These are phyloP conservation scores for Oxyria digyna DNA, from an alignment of 148 eudicot genomes.

Conservation along the genomic window DNA sequence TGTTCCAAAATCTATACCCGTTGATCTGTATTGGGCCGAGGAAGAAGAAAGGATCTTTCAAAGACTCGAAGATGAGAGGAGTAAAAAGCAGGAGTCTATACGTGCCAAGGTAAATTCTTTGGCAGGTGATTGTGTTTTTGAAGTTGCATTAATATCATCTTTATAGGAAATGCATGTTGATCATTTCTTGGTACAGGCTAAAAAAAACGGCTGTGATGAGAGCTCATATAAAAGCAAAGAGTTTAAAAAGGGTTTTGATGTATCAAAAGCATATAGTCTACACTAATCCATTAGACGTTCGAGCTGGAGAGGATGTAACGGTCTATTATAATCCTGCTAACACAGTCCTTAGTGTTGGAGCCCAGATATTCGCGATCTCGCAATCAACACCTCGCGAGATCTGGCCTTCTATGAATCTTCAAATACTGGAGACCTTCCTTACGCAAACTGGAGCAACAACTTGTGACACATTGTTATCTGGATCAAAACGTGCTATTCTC, in stretches of 20 bases:
- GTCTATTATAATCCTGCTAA: conserved; percentile 77
- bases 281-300: conserved; percentile 84
- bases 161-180: background rate
- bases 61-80: conserved; percentile 73
- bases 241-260: conserved; percentile 67
- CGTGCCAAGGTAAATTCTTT: conserved; percentile 62
- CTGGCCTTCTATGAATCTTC: too few relatives aligned
- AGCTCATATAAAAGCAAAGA: conserved; percentile 68
- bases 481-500: too few relatives aligned
- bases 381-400: too few relatives aligned
- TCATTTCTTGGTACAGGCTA: conserved; percentile 43
- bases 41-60: conserved; percentile 60
- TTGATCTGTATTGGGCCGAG: conserved; percentile 67
- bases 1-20: conserved; percentile 48
- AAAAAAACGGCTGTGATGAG: conserved; percentile 62
- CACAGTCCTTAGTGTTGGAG: conserved; percentile 85
- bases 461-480: too few relatives aligned
- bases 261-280: conserved; percentile 91
- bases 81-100: conserved; percentile 45
- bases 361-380: too few relatives aligned
- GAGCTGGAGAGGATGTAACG: conserved; percentile 66
- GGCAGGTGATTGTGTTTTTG: background rate
- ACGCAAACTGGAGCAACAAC: too few relatives aligned
- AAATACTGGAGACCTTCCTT: too few relatives aligned
- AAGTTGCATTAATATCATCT: background rate